A percentile compares a stretch with the other conserved stretches of the same genome.
phyloP scores from a whole-genome alignment of 768 basidiomycete species.

The Trametes gibbosa region DNA sequence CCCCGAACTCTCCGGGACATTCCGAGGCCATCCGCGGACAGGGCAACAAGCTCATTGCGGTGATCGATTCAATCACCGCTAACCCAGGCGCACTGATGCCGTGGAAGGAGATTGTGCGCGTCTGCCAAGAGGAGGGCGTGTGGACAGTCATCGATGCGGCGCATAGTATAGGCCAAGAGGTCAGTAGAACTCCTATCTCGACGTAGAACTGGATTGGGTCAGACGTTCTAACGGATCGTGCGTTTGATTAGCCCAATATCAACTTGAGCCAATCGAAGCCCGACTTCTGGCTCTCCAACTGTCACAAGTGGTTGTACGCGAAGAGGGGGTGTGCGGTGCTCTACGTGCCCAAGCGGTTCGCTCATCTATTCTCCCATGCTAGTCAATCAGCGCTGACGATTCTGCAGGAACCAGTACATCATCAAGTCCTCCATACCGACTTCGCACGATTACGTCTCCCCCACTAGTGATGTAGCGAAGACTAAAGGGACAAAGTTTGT shows the following conservation, averaged over 20 bases:
- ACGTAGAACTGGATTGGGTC: neutral
- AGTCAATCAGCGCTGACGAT: neutral
- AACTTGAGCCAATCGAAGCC: slow-evolving; percentile 54
- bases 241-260: slow-evolving; percentile 35
- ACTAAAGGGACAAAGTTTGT: slow-evolving; percentile 23
- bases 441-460: slow-evolving; percentile 49
- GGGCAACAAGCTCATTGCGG: slow-evolving; percentile 52
- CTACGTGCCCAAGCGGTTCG: slow-evolving; percentile 67
- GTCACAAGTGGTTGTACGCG: slow-evolving; percentile 82
- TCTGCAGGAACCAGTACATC: slow-evolving; percentile 57
- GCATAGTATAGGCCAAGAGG: slow-evolving; percentile 73
- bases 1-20: slow-evolving; percentile 11
- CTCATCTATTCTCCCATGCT: neutral
- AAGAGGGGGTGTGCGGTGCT: slow-evolving; percentile 68
- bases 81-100: slow-evolving; percentile 63
- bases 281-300: slow-evolving; percentile 85
- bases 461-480: slow-evolving; percentile 17
- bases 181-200: slow-evolving; percentile 7
- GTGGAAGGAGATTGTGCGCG: slow-evolving; percentile 65
- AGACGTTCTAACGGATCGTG: neutral
- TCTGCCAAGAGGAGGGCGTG: slow-evolving; percentile 63
- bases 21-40: slow-evolving; percentile 2
- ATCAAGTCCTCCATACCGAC: slow-evolving; percentile 62
- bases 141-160: slow-evolving; percentile 78
- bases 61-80: slow-evolving; percentile 68